Conservation (phyloP, 305 asterid genomes). For the Ruellia speciosa region DNA sequence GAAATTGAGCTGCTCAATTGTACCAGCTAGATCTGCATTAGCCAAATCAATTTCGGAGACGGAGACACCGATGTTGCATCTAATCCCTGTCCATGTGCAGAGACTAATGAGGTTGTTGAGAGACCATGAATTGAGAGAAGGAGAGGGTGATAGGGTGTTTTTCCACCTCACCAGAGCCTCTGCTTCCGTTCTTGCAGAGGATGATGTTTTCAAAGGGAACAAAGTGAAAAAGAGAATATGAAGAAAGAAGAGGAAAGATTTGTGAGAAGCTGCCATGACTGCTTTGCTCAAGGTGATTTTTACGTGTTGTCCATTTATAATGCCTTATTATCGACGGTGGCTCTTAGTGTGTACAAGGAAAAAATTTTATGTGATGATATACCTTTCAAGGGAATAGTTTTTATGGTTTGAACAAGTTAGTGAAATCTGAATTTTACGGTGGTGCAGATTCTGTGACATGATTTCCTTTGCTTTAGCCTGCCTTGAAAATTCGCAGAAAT, state of each 20-base stretch:
- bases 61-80: conserved; percentile 38
- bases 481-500: too few species aligned
- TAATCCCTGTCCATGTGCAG: conserved; percentile 56
- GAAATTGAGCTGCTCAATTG: conserved; percentile 36
- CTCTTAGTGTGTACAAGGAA: background rate
- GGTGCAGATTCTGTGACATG: too few species aligned
- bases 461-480: too few species aligned
- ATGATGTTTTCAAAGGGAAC: conserved; percentile 19
- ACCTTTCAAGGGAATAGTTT: too few species aligned
- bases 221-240: conserved; percentile 21
- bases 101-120: conserved; percentile 32
- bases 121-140: conserved; percentile 44
- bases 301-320: background rate
- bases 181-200: conserved; percentile 3
- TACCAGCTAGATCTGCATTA: conserved; percentile 27
- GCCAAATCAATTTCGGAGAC: conserved; percentile 39
- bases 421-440: too few species aligned
- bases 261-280: conserved; percentile 6
- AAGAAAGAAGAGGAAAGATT: conserved; percentile 22
- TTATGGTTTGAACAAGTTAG: too few species aligned
- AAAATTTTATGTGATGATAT: background rate
- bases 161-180: conserved; percentile 8
- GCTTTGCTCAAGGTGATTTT: conserved; percentile 25
- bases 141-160: conserved; percentile 5
- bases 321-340: background rate